phyloP scores from a whole-genome alignment of 1,284 basidiomycete genomes.

The Puccinia sorghi region DNA sequence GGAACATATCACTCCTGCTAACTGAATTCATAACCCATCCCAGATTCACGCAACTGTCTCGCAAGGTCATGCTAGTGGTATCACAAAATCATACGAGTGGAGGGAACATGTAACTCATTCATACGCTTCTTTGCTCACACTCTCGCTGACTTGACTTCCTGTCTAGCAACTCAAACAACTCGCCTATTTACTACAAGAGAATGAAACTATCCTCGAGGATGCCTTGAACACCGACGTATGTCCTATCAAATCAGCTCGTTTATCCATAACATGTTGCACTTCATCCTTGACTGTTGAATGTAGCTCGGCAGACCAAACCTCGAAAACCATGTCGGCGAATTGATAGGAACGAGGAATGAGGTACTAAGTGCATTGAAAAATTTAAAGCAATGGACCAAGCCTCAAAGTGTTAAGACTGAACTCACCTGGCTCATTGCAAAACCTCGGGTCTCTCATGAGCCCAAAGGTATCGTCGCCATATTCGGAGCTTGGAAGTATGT shows the following conservation, averaged over 20 bases:
- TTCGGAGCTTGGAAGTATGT: constrained; percentile 59
- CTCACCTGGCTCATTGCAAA: constrained; percentile 57
- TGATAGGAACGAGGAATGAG: constrained; percentile 57
- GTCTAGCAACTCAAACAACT: constrained; percentile 58
- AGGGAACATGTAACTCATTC: constrained; percentile 39
- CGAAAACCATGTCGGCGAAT: constrained; percentile 58
- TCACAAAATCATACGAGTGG: constrained; percentile 44
- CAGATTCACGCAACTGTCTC: constrained; percentile 29
- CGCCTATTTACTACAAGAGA: constrained; percentile 57
- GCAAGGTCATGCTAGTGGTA: constrained; percentile 10
- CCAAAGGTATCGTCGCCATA: constrained; percentile 60
- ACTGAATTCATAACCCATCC: background rate
- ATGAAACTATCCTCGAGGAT: constrained; percentile 56
- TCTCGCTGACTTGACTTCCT: background rate
- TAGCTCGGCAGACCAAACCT: constrained; percentile 57
- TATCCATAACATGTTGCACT: background rate
- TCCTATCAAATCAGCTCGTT: background rate
- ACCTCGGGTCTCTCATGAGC: constrained; percentile 58
- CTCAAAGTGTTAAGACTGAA: constrained; percentile 55
- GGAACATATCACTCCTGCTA: background rate
- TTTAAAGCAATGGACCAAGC: constrained; percentile 59
- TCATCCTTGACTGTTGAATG: too few relatives aligned
- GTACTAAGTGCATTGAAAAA: constrained; percentile 56
- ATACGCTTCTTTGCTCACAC: background rate
- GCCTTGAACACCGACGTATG: constrained; percentile 57